Conservation (phyloP, 208 protist species). For the Trypanosoma mega region DNA sequence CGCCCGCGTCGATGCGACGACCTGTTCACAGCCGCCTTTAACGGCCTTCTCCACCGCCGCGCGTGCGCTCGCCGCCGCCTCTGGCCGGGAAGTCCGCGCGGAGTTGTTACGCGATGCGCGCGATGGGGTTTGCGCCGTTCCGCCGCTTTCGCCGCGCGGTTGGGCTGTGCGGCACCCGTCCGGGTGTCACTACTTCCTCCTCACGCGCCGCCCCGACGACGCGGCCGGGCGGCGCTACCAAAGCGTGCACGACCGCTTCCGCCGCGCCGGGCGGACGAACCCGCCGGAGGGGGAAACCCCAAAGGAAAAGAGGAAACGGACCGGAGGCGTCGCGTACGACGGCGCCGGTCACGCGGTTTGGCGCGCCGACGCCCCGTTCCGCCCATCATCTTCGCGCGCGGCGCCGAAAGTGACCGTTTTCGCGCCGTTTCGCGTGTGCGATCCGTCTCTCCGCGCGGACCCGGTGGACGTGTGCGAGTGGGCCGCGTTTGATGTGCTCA, state of each 20-base stretch:
- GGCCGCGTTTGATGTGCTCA: constrained; percentile 67
- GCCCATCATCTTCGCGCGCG: constrained; percentile 26
- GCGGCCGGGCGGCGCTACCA: constrained; percentile 37
- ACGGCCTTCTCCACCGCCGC: too few relatives aligned
- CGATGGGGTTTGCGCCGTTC: constrained; percentile 67
- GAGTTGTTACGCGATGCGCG: constrained; percentile 67
- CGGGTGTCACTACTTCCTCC: constrained; percentile 60
- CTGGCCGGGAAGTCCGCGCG: constrained; percentile 50
- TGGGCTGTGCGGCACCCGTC: constrained; percentile 64
- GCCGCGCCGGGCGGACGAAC: constrained; percentile 5
- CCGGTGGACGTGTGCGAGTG: constrained; percentile 68
- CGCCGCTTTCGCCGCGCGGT: constrained; percentile 61
- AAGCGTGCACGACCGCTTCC: constrained; percentile 53
- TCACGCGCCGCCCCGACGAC: constrained; percentile 26
- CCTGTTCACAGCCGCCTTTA: too few relatives aligned
- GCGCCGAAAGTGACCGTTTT: constrained; percentile 52
- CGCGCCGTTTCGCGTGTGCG: constrained; percentile 70
- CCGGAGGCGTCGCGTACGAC: background rate
- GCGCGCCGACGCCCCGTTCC: background rate
- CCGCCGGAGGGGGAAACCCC: background rate
- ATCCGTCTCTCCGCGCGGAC: constrained; percentile 58
- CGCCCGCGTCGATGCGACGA: too few relatives aligned
- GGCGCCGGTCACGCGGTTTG: background rate
- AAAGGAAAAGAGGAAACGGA: background rate
- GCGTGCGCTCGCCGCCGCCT: constrained; percentile 11